A percentile compares a stretch with the other conserved stretches of the same genome.
phyloP scores from a whole-genome alignment of 441 rosid species.

The Daphne laureola region DNA sequence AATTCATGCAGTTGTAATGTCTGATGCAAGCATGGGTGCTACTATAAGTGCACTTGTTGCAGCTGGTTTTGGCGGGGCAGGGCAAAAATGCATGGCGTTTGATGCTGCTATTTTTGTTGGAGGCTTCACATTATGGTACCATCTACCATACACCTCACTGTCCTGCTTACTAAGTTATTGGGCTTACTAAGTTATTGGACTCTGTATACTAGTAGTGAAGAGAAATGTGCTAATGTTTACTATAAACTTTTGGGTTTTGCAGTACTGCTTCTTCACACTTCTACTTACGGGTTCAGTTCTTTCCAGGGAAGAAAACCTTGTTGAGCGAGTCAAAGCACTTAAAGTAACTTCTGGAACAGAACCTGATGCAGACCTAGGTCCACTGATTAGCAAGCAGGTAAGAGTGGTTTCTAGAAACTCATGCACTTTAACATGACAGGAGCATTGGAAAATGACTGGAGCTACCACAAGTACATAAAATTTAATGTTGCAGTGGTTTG shows the following conservation, averaged over 20 bases:
- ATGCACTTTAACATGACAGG: neutral
- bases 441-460: slow-evolving; percentile 1
- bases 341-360: slow-evolving; percentile 53
- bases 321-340: slow-evolving; percentile 40
- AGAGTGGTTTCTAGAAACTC: neutral
- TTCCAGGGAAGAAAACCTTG: slow-evolving; percentile 39
- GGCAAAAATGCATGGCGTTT: slow-evolving; percentile 42
- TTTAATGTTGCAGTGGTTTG: neutral
- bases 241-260: neutral
- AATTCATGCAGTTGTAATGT: slow-evolving; percentile 53
- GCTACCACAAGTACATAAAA: neutral
- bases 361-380: slow-evolving; percentile 41
- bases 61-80: slow-evolving; percentile 55
- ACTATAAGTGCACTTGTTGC: slow-evolving; percentile 50
- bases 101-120: slow-evolving; percentile 51
- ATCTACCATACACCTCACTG: neutral
- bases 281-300: slow-evolving; percentile 2
- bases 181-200: neutral
- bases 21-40: slow-evolving; percentile 51
- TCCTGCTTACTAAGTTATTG: slow-evolving; percentile 1
- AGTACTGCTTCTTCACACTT: neutral
- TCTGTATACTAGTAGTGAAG: too few species aligned
- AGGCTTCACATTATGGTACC: slow-evolving; percentile 40
- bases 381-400: slow-evolving; percentile 54
- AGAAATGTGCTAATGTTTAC: too few species aligned